Base-by-base conservation (phyloP, 2,329 filamentous ascomycete genomes). In the Penicillium corylophilum region DNA sequence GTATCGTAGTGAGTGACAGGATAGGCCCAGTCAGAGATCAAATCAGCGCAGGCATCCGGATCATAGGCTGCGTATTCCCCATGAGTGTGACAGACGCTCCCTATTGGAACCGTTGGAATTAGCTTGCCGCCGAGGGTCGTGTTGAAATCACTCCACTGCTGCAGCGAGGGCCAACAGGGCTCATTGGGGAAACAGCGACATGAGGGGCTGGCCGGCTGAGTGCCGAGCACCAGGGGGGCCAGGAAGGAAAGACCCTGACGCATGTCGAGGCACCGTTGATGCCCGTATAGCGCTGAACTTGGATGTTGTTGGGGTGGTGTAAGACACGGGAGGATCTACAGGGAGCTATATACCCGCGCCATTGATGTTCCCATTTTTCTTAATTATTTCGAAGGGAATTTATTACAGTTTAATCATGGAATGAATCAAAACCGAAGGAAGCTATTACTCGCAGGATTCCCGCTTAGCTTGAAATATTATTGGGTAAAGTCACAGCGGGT, bases 71-170 rank as follows among this genome's bases (percentile, higher is more conserved):
- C 29, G 48, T 44, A 60, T 7, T 44, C 28, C 26, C 66, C 45
- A 18, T 44, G 36, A 45, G 74, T 66, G 53, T 83, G 80, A 62
- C 81, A 84, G 1, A 74, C 64, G 5, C 74, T 68, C 1, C 73
- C 80, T 9, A 82, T 59, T 0, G 82, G 81, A 3, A 76, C 63
- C 0, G 77, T 81, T 12, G 73, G 70, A 39, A 83, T 69, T 15
- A 84, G 68, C 9, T 67, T 68, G 7, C 78, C 79, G 20, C 66
- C 64, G 0, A 83, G 67, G 1, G 79, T 77, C 7, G 56, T 45
- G 61, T 83, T 81, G 50, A 84, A 72, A 0, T 57, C 45, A 10
- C 63, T 55, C 81, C 82, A 84, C 5, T 69, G 61, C 0, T 62
- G 41, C 0, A 51, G 18, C 0, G 65, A 63, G 0, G 82, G 81